A percentile compares a stretch with the other conserved stretches of the same genome.
Conservation (phyloP, 495 filamentous ascomycete species). For the Penicillium canariense region DNA sequence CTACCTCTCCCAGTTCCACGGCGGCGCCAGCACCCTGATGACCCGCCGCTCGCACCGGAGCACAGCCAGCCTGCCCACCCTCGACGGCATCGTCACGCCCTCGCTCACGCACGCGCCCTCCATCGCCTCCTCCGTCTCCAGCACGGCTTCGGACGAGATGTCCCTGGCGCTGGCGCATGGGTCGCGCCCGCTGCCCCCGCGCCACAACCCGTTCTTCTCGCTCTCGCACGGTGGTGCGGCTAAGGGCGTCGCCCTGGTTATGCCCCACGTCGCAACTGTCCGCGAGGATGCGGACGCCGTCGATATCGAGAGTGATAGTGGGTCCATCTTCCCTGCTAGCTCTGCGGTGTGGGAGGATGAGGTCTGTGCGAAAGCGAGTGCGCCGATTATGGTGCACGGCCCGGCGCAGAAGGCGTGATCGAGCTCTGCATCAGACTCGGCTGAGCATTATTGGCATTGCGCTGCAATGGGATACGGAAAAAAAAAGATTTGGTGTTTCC, state of each 20-base stretch:
- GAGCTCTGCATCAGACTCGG: not conserved
- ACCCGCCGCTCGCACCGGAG: slow-evolving; percentile 34
- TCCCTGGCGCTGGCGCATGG: slow-evolving; percentile 29
- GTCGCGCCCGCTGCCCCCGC: slow-evolving; percentile 42
- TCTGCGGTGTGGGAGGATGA: slow-evolving; percentile 33
- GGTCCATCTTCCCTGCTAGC: slow-evolving; percentile 36
- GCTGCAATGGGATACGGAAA: too few relatives aligned
- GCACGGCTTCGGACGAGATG: slow-evolving; percentile 41
- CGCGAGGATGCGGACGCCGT: slow-evolving; percentile 16
- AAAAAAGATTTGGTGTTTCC: too few relatives aligned
- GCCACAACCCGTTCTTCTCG: slow-evolving; percentile 40
- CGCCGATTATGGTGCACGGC: slow-evolving; percentile 18
- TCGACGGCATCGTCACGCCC: slow-evolving; percentile 26
- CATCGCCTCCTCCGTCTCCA: slow-evolving; percentile 43
- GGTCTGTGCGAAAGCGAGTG: slow-evolving; percentile 9
- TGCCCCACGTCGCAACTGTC: slow-evolving; percentile 32
- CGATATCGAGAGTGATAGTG: slow-evolving; percentile 19
- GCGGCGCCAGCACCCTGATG: slow-evolving; percentile 23
- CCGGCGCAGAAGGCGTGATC: not conserved
- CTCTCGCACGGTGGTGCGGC: slow-evolving; percentile 26
- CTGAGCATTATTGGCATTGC: not conserved
- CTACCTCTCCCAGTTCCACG: slow-evolving; percentile 51
- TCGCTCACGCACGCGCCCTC: slow-evolving; percentile 46
- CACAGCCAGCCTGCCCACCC: slow-evolving; percentile 36
- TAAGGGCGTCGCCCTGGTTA: slow-evolving; percentile 45